Percentiles rank a stretch among this genome's conserved stretches.
These are phyloP conservation scores for Davidsoniella eucalypti DNA, from an alignment of 2,329 filamentous ascomycete genomes.

Conservation along the genomic window DNA sequence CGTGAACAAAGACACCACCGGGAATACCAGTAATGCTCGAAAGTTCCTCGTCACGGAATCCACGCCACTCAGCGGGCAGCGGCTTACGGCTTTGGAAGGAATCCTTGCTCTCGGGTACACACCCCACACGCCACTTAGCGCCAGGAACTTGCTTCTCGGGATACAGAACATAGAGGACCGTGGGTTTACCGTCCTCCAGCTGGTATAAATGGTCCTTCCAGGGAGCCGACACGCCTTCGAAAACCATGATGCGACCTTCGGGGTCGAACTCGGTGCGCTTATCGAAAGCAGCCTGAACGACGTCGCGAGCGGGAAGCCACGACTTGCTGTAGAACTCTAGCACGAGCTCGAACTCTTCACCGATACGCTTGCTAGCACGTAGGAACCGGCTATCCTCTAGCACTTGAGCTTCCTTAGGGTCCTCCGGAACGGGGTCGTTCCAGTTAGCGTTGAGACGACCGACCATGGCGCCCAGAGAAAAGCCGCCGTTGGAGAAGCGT, in stretches of 20 bases:
- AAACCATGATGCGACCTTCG: conserved; percentile 63
- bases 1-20: conserved; percentile 84
- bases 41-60: conserved; percentile 71
- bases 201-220: conserved; percentile 96
- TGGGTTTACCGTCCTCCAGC: conserved; percentile 48
- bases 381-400: conserved; percentile 71
- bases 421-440: conserved; percentile 46
- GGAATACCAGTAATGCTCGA: conserved; percentile 52
- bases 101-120: conserved; percentile 68
- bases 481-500: conserved; percentile 67
- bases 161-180: conserved; percentile 76
- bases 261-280: conserved; percentile 51
- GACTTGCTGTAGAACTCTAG: conserved; percentile 56
- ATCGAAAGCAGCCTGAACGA: conserved; percentile 62
- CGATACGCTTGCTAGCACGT: conserved; percentile 65
- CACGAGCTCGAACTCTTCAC: conserved; percentile 71
- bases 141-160: conserved; percentile 61
- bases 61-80: conserved; percentile 81
- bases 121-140: conserved; percentile 85
- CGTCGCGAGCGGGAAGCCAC: conserved; percentile 76
- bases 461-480: conserved; percentile 73
- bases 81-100: conserved; percentile 88
- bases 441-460: conserved; percentile 62
- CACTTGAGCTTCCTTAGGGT: conserved; percentile 38
- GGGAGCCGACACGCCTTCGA: conserved; percentile 62